Evolutionary conservation across 1,284 basidiomycete genomes (phyloP).

Genomic region (Inonotus obliquus): DNA sequence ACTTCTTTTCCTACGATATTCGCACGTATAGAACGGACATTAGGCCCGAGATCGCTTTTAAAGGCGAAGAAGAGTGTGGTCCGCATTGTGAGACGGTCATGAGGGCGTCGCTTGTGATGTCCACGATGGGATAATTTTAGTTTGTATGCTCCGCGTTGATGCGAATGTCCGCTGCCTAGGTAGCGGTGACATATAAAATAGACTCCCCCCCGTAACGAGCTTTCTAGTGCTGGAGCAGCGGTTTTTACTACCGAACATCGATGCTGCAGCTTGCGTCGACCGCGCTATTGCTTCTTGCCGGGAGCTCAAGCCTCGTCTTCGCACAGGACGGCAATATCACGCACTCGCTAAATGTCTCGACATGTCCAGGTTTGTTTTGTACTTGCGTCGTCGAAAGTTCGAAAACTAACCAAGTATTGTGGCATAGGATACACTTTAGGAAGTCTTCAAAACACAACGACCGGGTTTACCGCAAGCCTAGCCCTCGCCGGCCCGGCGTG

Average conservation of each 20-base stretch:
- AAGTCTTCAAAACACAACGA: constrained; percentile 38
- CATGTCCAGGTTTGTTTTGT: constrained; percentile 29
- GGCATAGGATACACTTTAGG: constrained; percentile 47
- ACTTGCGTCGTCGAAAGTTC: neutral
- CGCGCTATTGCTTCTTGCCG: neutral
- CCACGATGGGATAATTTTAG: neutral
- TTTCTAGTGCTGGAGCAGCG: neutral
- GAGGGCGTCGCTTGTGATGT: neutral
- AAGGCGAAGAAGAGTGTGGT: neutral
- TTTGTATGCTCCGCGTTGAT: neutral
- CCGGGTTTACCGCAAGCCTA: constrained; percentile 54
- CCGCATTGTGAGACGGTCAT: neutral
- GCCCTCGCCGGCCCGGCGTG: constrained; percentile 57
- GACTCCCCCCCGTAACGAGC: neutral
- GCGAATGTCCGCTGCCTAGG: no score
- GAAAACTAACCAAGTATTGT: neutral
- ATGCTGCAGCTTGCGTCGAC: neutral
- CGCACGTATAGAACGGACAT: neutral
- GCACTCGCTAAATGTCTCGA: constrained; percentile 26
- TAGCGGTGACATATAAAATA: neutral
- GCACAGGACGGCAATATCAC: neutral
- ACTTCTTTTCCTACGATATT: neutral
- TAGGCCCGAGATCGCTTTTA: neutral
- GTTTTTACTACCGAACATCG: neutral
- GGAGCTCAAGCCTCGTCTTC: neutral